Conservation (phyloP, 345 rosid species). For the Gossypioides kirkii region DNA sequence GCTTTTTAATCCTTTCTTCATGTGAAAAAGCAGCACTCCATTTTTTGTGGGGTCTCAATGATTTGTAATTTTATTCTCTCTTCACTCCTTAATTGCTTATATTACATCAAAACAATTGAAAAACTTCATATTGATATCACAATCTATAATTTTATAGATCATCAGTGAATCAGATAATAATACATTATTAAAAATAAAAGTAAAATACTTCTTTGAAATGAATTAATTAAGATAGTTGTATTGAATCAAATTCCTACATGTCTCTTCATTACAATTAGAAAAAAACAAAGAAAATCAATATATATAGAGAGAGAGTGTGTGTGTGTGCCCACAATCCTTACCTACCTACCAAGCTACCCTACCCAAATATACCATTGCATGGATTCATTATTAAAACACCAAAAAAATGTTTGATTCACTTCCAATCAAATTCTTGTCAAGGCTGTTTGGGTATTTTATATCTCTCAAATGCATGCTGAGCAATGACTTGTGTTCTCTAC, state of each 20-base stretch:
- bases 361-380: slow-evolving; percentile 2
- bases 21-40: slow-evolving; percentile 23
- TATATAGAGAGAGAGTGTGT: too few relatives aligned
- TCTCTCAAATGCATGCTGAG: not conserved
- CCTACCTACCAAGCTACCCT: slow-evolving; percentile 21
- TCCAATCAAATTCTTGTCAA: slow-evolving; percentile 34
- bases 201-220: not conserved
- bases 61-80: not conserved
- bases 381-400: slow-evolving; percentile 10
- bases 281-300: not conserved
- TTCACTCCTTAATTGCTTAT: slow-evolving; percentile 10
- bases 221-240: slow-evolving; percentile 10
- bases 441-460: slow-evolving; percentile 17
- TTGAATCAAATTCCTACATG: slow-evolving; percentile 27
- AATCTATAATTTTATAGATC: too few relatives aligned
- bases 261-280: slow-evolving; percentile 7
- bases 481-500: slow-evolving; percentile 5
- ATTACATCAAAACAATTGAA: slow-evolving; percentile 11
- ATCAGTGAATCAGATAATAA: too few relatives aligned
- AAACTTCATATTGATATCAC: not conserved
- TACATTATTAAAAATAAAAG: too few relatives aligned
- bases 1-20: slow-evolving; percentile 24
- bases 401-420: slow-evolving; percentile 2
- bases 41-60: slow-evolving; percentile 25
- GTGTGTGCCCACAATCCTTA: slow-evolving; percentile 10